These are phyloP conservation scores for Ramalina intermedia DNA, from an alignment of 495 filamentous ascomycete species.

Conservation along the genomic window DNA sequence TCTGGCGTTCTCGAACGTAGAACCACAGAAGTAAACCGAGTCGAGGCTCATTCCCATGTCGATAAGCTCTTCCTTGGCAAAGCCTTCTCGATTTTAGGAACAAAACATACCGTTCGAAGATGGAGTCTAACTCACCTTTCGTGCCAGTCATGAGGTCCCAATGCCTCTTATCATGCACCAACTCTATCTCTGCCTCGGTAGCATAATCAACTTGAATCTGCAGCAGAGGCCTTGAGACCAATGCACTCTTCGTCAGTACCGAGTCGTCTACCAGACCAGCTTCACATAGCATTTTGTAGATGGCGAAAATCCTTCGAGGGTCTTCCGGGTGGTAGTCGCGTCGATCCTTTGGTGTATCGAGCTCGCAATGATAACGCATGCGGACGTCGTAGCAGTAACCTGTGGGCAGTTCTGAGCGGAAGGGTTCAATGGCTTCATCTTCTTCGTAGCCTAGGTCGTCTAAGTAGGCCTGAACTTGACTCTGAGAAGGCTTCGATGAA, in stretches of 20 bases:
- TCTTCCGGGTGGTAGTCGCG: constrained; percentile 85
- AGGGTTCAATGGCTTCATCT: constrained; percentile 6
- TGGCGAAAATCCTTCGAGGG: constrained; percentile 74
- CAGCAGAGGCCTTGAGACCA: constrained; percentile 48
- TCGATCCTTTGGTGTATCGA: constrained; percentile 36
- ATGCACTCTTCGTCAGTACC: constrained; percentile 28
- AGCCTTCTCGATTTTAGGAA: neutral
- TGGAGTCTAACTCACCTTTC: constrained; percentile 23
- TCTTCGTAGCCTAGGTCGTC: constrained; percentile 6
- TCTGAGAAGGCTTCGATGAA: neutral
- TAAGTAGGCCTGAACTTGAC: neutral
- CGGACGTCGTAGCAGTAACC: constrained; percentile 80
- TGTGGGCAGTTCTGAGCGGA: constrained; percentile 29
- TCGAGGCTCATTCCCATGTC: constrained; percentile 50
- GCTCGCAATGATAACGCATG: constrained; percentile 85
- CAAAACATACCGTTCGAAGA: neutral
- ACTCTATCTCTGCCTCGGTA: constrained; percentile 56
- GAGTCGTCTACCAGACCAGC: constrained; percentile 57
- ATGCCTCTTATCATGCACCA: constrained; percentile 62
- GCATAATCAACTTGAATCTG: constrained; percentile 65
- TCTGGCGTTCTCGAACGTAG: constrained; percentile 65
- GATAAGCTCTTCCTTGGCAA: constrained; percentile 38
- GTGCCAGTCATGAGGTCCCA: constrained; percentile 61
- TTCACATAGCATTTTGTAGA: constrained; percentile 69
- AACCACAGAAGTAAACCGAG: constrained; percentile 78